A percentile compares a stretch with the other conserved stretches of the same genome.
Evolutionary conservation across 192 early-diverging fungal genomes (phyloP).

Genomic region (Globomyces pollinis-pini): DNA sequence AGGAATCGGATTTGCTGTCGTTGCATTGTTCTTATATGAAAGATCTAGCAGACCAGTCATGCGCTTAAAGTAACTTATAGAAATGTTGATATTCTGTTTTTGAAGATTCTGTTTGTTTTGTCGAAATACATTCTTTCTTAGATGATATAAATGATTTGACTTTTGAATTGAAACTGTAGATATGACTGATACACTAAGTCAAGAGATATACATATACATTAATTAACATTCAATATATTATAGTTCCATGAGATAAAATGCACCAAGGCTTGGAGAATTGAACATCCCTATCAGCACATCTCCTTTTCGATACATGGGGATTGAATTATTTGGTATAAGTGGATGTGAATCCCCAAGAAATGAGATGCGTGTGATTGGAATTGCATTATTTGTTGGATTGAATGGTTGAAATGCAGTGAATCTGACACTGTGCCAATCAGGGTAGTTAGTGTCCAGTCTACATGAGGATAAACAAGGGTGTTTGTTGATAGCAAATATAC

Average conservation of each 20-base stretch:
- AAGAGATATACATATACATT: too few relatives aligned
- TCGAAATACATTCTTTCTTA: too few relatives aligned
- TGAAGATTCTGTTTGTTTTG: too few relatives aligned
- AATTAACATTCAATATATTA: too few relatives aligned
- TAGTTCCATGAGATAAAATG: slow-evolving; percentile 6
- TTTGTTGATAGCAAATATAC: background rate
- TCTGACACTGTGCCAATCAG: background rate
- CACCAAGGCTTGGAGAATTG: background rate
- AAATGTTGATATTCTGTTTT: too few relatives aligned
- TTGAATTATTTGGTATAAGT: background rate
- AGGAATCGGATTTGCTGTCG: background rate
- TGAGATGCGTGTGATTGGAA: background rate
- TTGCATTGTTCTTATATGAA: slow-evolving; percentile 17
- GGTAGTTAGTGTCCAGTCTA: background rate
- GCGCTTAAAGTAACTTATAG: slow-evolving; percentile 20
- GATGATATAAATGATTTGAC: too few relatives aligned
- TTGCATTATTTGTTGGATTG: background rate
- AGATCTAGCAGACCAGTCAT: slow-evolving; percentile 17
- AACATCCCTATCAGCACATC: background rate
- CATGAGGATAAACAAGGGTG: background rate
- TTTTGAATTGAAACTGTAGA: too few relatives aligned
- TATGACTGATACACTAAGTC: too few relatives aligned
- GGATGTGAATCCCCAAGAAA: background rate
- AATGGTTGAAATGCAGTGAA: background rate
- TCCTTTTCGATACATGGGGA: background rate